Evolutionary conservation across 345 rosid genomes (phyloP).

Genomic region (Eucalyptus caleyi): DNA sequence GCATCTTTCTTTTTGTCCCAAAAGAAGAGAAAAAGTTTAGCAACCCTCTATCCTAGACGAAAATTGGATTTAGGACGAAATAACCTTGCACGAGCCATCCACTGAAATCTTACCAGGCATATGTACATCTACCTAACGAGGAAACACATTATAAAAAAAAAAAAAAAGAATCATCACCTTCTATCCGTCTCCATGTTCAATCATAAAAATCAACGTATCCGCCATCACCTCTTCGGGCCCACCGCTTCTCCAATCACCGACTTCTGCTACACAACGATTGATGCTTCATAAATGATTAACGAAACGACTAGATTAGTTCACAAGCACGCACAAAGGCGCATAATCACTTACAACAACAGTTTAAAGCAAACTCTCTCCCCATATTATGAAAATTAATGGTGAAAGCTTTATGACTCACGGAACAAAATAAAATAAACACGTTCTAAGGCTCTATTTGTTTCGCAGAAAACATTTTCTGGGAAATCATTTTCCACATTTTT

Average conservation of each 20-base stretch:
- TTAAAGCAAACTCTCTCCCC: not conserved
- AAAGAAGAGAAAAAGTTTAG: not conserved
- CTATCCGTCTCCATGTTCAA: not conserved
- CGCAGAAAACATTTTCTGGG: accelerated
- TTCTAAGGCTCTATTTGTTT: too few relatives aligned
- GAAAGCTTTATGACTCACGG: not conserved
- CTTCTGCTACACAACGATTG: not conserved
- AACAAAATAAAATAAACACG: not conserved
- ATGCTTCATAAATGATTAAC: not conserved
- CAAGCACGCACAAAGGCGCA: not conserved
- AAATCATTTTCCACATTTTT: too few relatives aligned
- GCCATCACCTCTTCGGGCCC: not conserved
- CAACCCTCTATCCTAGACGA: not conserved
- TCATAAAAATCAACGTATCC: not conserved
- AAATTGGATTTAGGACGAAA: not conserved
- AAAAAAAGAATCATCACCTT: not conserved
- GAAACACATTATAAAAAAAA: not conserved
- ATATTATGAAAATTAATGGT: too few relatives aligned
- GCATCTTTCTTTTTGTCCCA: not conserved
- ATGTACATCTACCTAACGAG: not conserved
- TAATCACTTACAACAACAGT: not conserved
- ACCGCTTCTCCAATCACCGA: not conserved
- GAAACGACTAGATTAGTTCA: not conserved
- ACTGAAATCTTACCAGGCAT: not conserved
- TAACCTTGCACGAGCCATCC: not conserved